Base-by-base conservation (phyloP, 2,329 filamentous ascomycete genomes). In the Leptosphaerulina australis region DNA sequence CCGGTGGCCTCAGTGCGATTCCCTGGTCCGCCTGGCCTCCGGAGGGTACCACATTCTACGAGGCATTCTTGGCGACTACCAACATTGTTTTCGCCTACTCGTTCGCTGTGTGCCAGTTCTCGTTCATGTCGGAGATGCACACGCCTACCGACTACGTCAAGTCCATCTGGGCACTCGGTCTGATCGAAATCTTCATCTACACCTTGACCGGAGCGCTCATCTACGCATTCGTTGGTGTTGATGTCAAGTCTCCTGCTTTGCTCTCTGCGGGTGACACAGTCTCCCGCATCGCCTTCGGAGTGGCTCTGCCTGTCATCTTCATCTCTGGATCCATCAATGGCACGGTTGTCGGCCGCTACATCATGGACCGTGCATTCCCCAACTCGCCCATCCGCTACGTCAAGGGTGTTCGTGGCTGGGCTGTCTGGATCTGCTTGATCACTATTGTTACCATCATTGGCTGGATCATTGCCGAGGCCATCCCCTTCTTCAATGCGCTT, bases 291-390 rank as follows among this genome's bases (percentile, higher is more conserved):
- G 87, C 88, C n/a, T 90, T 85, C 73, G 86, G 85, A 24, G 76
- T 90, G 49, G 87, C 87, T 0, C 78, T 87, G 3, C 86, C 87
- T 24, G 88, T 88, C 21, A 90, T 90, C 58, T 79, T 90, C 53
- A 85, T 91, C 48, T 85, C 86, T 0, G 87, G 87, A 45, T 64
- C 88, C 15, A 88, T 91, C 63, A 87, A 88, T 68, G 85, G 82
- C 20, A 84, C 88, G 54, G 83, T 90, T 2, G 84, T 85, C 7
- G 79, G 79, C 40, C 87, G 87, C 62, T 87, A 87, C 66, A 77
- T 88, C 58, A 68, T 71, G 88, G 87, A 69, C 74, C 83, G 38
- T 80, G 84, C 47, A 65, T 87, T 44, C 85, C 86, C 74, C 71
- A 79, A 44, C 77, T 83, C 66, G 81, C 81, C 40, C 2, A 71